phyloP scores from a whole-genome alignment of 176 grass and related monocot genomes.

The Juncus effusus region DNA sequence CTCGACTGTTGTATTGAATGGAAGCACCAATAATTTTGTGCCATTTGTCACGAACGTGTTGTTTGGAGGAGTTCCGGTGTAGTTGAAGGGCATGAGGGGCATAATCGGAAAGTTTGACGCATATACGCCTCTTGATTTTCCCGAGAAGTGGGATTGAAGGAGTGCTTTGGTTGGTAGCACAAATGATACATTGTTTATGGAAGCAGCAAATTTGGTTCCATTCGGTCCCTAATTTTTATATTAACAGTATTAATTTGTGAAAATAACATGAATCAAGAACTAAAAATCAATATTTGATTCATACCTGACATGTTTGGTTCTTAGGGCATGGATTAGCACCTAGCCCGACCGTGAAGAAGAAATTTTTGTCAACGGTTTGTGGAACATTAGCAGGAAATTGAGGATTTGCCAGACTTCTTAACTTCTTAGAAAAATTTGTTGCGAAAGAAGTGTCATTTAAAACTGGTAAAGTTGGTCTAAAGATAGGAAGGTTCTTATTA shows the following conservation, averaged over 20 bases:
- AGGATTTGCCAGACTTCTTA: slow-evolving; percentile 39
- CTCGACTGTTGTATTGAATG: slow-evolving; percentile 54
- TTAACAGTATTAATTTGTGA: no score
- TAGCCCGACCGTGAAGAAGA: slow-evolving; percentile 71
- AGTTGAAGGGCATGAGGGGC: slow-evolving; percentile 63
- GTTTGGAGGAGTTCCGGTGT: slow-evolving; percentile 55
- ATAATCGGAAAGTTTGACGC: slow-evolving; percentile 44
- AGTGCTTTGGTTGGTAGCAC: slow-evolving; percentile 35
- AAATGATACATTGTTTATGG: slow-evolving; percentile 76
- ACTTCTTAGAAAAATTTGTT: slow-evolving; percentile 34
- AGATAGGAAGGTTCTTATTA: not conserved
- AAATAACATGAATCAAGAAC: no score
- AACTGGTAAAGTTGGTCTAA: slow-evolving; percentile 30
- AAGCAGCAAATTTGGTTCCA: slow-evolving; percentile 60
- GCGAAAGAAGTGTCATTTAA: slow-evolving; percentile 59
- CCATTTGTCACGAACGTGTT: slow-evolving; percentile 46
- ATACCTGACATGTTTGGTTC: slow-evolving; percentile 54
- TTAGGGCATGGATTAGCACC: slow-evolving; percentile 55
- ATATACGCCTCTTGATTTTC: slow-evolving; percentile 47
- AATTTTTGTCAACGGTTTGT: slow-evolving; percentile 31
- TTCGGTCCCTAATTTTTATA: slow-evolving; percentile 32
- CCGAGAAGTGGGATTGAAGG: slow-evolving; percentile 56
- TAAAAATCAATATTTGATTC: no score
- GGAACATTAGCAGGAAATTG: slow-evolving; percentile 46
- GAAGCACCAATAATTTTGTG: slow-evolving; percentile 37